These are phyloP conservation scores for Saitozyma sp. DNA, from an alignment of 768 basidiomycete species.

Conservation along the genomic window DNA sequence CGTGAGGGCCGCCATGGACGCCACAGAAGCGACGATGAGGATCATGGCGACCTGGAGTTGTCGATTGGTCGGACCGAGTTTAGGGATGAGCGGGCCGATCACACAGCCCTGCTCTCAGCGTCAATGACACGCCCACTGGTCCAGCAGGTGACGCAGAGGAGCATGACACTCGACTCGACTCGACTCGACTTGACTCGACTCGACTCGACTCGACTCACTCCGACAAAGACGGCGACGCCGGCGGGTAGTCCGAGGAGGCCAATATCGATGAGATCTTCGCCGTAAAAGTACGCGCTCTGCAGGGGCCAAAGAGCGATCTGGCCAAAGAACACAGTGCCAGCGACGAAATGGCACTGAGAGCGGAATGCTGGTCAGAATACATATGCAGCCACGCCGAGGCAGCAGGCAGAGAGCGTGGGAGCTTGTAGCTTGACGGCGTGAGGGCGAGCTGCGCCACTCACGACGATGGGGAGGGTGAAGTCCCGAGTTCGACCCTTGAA, in stretches of 20 bases:
- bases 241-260: slow-evolving; percentile 1
- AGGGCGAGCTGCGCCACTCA: background rate
- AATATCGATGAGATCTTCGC: slow-evolving; percentile 1
- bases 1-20: no score
- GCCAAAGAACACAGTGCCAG: slow-evolving; percentile 1
- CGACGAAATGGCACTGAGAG: slow-evolving; percentile 1
- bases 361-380: no score
- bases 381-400: background rate
- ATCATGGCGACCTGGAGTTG: no score
- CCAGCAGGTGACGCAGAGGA: no score
- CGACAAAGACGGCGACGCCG: slow-evolving; percentile 1
- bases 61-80: no score
- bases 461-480: slow-evolving; percentile 3
- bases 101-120: no score
- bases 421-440: no score
- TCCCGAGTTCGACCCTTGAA: background rate
- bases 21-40: no score
- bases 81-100: no score
- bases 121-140: no score
- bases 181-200: background rate
- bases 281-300: background rate
- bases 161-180: background rate
- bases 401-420: background rate
- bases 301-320: slow-evolving; percentile 1
- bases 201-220: background rate